Evolutionary conservation across 2,329 filamentous ascomycete genomes (phyloP).

Genomic region (Sclerotinia spermophila): DNA sequence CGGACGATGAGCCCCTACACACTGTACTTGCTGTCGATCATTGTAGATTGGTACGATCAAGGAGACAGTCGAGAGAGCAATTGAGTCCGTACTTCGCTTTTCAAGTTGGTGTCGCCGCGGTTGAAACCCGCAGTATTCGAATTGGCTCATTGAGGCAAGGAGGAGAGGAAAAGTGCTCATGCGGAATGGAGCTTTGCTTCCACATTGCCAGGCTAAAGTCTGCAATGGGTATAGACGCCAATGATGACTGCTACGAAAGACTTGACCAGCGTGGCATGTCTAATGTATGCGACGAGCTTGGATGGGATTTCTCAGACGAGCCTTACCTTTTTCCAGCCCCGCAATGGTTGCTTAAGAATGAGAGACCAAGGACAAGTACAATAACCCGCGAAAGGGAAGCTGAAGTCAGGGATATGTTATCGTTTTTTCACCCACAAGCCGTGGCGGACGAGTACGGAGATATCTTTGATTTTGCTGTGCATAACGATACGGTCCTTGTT

Average conservation of each 20-base stretch:
- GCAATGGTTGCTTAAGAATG: conserved; percentile 31
- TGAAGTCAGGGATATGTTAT: conserved; percentile 33
- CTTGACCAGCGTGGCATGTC: conserved; percentile 28
- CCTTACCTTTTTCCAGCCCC: conserved; percentile 24
- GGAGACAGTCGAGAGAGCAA: neutral
- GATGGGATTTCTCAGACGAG: conserved; percentile 32
- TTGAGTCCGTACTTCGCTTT: conserved; percentile 29
- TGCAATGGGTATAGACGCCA: conserved; percentile 8
- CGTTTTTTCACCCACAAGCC: conserved; percentile 27
- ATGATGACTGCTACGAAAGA: conserved; percentile 25
- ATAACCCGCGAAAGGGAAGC: conserved; percentile 22
- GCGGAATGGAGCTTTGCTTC: conserved; percentile 24
- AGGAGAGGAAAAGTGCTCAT: conserved; percentile 27
- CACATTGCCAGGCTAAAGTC: conserved; percentile 23
- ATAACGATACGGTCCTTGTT: conserved; percentile 22
- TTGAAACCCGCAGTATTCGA: conserved; percentile 29
- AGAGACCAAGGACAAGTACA: conserved; percentile 5
- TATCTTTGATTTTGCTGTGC: conserved; percentile 30
- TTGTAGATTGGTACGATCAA: conserved; percentile 14
- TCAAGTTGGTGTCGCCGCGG: conserved; percentile 32
- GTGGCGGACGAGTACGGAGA: conserved; percentile 30
- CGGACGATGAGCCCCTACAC: conserved; percentile 23
- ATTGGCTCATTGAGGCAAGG: conserved; percentile 24
- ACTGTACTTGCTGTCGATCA: conserved; percentile 31
- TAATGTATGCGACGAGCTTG: conserved; percentile 31